Base-by-base conservation (phyloP, 139 green algal species). In the Ostreobium quekettii region DNA sequence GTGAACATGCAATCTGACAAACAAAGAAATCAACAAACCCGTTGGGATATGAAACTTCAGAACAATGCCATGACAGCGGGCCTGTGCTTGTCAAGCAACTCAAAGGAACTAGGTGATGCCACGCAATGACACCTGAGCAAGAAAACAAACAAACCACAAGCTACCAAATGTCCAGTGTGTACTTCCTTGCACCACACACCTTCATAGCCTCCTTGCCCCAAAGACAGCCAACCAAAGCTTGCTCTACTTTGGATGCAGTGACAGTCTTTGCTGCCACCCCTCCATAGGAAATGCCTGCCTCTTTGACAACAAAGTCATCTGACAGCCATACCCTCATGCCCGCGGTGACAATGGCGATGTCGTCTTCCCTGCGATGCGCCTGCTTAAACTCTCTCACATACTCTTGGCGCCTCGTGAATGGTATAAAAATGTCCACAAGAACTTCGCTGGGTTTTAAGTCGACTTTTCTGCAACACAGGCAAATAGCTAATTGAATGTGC, bases 321-420 rank as follows among this genome's bases (percentile, higher is more conserved):
- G 28, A 70, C 71, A 94, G 58, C 33, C 26, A 49, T 37, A 97
- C 76, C 48, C 88, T 80, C 78, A 93, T 88, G 66, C 86, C 87
- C 26, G 87, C 90, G 66, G 94, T 98, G 33, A 97, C 93, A 65
- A 98, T 97, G 19, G 93, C 93, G 58, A 98, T 98, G 84, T 98
- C 93, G 69, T 98, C 93, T 61, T 98, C 93, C 0, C 91, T 71
- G 1, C 92, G 74, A 62, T 93, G 91, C 1, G 85, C 78, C 80
- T 97, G 92, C 79, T 98, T 98, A 82, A 93, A 98, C 73, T 96
- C 91, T 59, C 85, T 82, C 4, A 96, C 82, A 68, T 92, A 97
- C 85, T 97, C 92, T 26, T 84, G 71, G 28, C 59, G 58, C 3
- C 57, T 56, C 0, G 85, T 94, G 79, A 83, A 88, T 39, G 85